phyloP scores from a whole-genome alignment of 2,329 filamentous ascomycete species.

The Colletotrichum sp. region DNA sequence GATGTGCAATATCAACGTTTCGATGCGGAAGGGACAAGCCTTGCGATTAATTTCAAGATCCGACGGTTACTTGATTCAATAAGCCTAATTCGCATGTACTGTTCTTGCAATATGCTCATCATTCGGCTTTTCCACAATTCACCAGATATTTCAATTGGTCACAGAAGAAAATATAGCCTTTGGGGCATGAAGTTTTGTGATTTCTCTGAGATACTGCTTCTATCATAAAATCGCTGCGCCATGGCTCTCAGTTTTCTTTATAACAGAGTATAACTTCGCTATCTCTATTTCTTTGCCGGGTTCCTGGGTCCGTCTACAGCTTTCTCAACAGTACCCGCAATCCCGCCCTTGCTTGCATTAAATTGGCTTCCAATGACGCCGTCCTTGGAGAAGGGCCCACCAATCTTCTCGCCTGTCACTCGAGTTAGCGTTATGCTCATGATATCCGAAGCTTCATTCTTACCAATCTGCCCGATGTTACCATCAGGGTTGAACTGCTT shows the following conservation, averaged over 20 bases:
- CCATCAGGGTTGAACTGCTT: conserved; percentile 18
- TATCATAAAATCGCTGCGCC: neutral
- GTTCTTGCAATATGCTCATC: too few species aligned
- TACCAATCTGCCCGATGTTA: conserved; percentile 14
- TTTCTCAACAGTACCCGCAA: conserved; percentile 12
- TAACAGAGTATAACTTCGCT: fast-evolving
- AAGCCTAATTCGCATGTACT: too few species aligned
- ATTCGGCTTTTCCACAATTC: too few species aligned
- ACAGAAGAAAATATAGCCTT: too few species aligned
- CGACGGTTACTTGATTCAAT: too few species aligned
- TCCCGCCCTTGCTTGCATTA: conserved; percentile 4
- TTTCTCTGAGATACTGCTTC: too few species aligned
- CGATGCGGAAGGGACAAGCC: too few species aligned
- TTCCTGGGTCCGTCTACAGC: conserved; percentile 4
- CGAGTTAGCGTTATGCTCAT: fast-evolving
- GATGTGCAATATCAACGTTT: too few species aligned
- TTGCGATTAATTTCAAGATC: too few species aligned
- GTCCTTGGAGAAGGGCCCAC: conserved; percentile 9
- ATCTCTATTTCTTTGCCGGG: conserved; percentile 3
- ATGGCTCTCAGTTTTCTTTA: neutral
- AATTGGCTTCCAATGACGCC: conserved; percentile 12
- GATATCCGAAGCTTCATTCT: neutral
- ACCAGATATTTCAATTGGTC: too few species aligned
- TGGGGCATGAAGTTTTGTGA: too few species aligned
- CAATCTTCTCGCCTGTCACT: neutral